Conservation (phyloP, 2,329 filamentous ascomycete genomes). For the Neoascochyta sp. region DNA sequence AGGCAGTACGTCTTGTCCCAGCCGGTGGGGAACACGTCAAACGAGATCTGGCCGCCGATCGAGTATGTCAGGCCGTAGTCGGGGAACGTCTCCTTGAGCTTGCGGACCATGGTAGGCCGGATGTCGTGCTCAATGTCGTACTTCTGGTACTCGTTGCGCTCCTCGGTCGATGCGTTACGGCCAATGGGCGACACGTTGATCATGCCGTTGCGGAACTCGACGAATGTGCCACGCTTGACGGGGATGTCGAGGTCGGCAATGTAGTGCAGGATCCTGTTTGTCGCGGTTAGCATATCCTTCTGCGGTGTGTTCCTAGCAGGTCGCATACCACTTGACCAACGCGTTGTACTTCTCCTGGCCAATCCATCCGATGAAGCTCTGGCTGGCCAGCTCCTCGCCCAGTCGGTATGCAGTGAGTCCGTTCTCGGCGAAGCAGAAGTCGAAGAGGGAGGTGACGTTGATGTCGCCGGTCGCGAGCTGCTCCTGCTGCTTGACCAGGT, state of each 20-base stretch:
- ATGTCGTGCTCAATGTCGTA: constrained; percentile 78
- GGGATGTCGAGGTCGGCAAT: constrained; percentile 80
- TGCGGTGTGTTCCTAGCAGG: background rate
- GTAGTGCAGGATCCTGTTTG: constrained; percentile 63
- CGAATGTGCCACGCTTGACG: constrained; percentile 77
- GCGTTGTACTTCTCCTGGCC: constrained; percentile 83
- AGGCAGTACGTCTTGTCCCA: constrained; percentile 99
- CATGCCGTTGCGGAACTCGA: constrained; percentile 91
- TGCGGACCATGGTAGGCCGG: constrained; percentile 70
- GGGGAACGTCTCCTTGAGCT: constrained; percentile 74
- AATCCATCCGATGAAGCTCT: constrained; percentile 87
- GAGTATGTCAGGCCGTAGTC: constrained; percentile 87
- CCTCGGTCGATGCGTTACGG: constrained; percentile 75
- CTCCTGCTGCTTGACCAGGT: constrained; percentile 92
- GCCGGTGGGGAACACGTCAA: constrained; percentile 92
- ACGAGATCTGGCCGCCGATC: constrained; percentile 96
- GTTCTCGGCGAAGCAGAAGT: constrained; percentile 98
- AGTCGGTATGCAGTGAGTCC: constrained; percentile 86
- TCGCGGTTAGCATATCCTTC: background rate
- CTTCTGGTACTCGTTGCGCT: constrained; percentile 76
- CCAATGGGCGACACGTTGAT: constrained; percentile 81
- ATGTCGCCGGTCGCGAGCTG: constrained; percentile 70
- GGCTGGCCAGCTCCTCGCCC: constrained; percentile 69
- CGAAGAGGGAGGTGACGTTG: constrained; percentile 79
- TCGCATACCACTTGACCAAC: constrained; percentile 58